phyloP scores from a whole-genome alignment of 1,284 basidiomycete species.

The Pseudozyma tsukubaensis region DNA sequence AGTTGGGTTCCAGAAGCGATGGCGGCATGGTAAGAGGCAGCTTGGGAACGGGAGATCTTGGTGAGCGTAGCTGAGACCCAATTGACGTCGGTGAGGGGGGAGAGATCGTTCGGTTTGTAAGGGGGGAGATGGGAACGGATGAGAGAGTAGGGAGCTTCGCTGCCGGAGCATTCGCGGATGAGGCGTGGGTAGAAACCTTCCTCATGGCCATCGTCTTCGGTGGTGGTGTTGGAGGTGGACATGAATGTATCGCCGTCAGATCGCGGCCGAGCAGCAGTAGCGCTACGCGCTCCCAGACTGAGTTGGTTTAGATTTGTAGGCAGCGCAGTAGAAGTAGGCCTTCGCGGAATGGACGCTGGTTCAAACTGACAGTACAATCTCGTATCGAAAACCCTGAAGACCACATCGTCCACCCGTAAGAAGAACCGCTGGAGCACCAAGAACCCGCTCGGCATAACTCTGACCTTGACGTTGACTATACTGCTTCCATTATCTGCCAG shows the following conservation, averaged over 20 bases:
- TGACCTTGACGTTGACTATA: constrained; percentile 69
- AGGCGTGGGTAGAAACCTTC: constrained; percentile 70
- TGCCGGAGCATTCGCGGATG: constrained; percentile 84
- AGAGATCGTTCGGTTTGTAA: constrained; percentile 80
- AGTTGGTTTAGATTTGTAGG: constrained; percentile 9
- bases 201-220: not conserved
- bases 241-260: not conserved
- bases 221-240: not conserved
- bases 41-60: constrained; percentile 72
- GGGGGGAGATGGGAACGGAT: constrained; percentile 76
- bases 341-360: not conserved
- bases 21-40: constrained; percentile 15
- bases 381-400: constrained; percentile 91
- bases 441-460: constrained; percentile 96
- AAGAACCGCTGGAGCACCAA: constrained; percentile 92
- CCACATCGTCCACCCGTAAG: constrained; percentile 92
- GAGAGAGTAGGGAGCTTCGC: constrained; percentile 86
- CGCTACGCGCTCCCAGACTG: constrained; percentile 11
- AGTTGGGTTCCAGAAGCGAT: constrained; percentile 16
- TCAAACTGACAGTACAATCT: constrained; percentile 86
- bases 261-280: too few relatives aligned
- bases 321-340: not conserved
- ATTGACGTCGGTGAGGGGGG: constrained; percentile 86
- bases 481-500: constrained; percentile 67
- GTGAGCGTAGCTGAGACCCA: constrained; percentile 84